Conservation (phyloP, 768 basidiomycete species). For the Naganishia vaughanmartiniae region DNA sequence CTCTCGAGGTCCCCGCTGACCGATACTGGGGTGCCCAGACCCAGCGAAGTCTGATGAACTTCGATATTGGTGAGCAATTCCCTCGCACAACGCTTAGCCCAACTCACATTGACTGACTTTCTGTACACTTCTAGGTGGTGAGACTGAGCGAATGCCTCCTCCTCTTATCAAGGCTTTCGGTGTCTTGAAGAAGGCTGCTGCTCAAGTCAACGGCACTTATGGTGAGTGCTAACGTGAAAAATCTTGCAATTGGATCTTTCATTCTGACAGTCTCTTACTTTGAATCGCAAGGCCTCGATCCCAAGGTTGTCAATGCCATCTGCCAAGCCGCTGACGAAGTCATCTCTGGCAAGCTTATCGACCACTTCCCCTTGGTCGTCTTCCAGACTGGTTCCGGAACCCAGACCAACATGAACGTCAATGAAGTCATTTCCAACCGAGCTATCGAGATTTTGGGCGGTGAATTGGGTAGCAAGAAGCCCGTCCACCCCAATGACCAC, state of each 20-base stretch:
- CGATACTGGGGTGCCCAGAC: constrained; percentile 99
- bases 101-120: neutral
- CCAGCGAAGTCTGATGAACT: constrained; percentile 94
- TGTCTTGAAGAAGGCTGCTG: constrained; percentile 93
- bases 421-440: constrained; percentile 98
- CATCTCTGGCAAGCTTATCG: constrained; percentile 87
- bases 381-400: constrained; percentile 99
- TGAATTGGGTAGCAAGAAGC: constrained; percentile 88
- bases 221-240: constrained; percentile 54
- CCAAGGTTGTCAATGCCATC: constrained; percentile 81
- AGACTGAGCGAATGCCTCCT: constrained; percentile 83
- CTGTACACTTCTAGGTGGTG: constrained; percentile 56
- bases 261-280: neutral
- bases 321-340: constrained; percentile 94
- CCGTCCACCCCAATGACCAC: constrained; percentile 98
- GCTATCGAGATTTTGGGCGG: constrained; percentile 97
- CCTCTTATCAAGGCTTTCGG: constrained; percentile 99
- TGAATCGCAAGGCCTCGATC: constrained; percentile 60
- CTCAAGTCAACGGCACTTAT: constrained; percentile 81
- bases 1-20: constrained; percentile 79
- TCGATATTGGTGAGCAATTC: constrained; percentile 73
- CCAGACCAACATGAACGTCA: constrained; percentile 99
- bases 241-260: neutral
- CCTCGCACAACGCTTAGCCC: neutral
- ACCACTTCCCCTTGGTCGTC: constrained; percentile 96